Evolutionary conservation across 345 rosid genomes (phyloP).

Genomic region (Hibiscus trionum): DNA sequence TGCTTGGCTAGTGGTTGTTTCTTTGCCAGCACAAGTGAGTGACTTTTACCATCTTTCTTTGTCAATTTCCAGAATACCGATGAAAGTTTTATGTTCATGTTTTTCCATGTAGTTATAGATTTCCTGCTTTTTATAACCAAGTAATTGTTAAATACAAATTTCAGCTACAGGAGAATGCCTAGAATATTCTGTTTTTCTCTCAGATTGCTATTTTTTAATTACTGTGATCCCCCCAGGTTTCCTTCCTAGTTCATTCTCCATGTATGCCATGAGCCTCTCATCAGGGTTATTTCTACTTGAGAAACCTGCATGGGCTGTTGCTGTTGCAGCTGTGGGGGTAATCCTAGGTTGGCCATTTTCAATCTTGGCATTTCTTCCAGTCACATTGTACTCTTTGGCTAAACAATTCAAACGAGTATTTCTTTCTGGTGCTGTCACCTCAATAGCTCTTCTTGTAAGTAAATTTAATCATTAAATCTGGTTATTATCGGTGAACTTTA

Average conservation of each 20-base stretch:
- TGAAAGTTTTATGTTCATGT: background rate
- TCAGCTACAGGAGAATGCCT: background rate
- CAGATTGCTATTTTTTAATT: background rate
- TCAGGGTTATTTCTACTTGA: slow-evolving; percentile 87
- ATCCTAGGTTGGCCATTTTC: slow-evolving; percentile 99
- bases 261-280: slow-evolving; percentile 92
- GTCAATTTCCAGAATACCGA: background rate
- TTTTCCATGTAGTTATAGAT: background rate
- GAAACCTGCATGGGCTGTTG: slow-evolving; percentile 63
- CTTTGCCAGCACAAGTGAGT: slow-evolving; percentile 98
- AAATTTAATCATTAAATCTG: background rate
- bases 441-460: slow-evolving; percentile 63
- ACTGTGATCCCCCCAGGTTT: slow-evolving; percentile 46
- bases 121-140: background rate
- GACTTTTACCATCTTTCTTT: background rate
- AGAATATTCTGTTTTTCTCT: background rate
- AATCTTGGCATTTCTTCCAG: slow-evolving; percentile 80
- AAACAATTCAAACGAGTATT: slow-evolving; percentile 64
- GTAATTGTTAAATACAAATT: background rate
- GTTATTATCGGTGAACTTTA: background rate
- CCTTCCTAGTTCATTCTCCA: slow-evolving; percentile 95
- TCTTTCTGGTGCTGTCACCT: slow-evolving; percentile 60
- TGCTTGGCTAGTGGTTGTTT: slow-evolving; percentile 97
- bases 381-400: slow-evolving; percentile 51
- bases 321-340: slow-evolving; percentile 70